Base-by-base conservation (phyloP, 257 asterid genomes). In the Solanum rostratum region DNA sequence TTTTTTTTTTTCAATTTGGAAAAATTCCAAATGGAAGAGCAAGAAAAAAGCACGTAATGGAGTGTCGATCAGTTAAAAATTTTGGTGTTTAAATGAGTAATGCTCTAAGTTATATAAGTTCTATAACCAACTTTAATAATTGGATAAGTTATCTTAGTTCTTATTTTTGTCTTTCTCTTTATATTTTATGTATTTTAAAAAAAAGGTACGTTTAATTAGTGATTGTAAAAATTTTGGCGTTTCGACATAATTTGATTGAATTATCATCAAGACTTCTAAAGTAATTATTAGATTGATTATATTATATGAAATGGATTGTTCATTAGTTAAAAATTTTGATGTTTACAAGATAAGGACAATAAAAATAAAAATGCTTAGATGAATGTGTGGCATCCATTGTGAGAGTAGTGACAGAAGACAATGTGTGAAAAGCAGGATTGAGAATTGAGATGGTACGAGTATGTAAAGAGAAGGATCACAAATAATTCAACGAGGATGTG, bases 361-460 rank as follows among this genome's bases (percentile, higher is more conserved):
- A 11, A 10, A 1, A 2, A 22, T 10, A 8, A 22, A 30, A 59
- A 59, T 59, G 33, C 4, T 59, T 22, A 59, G 16, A 59, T 59
- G 30, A 10, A 59, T 59, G 30, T 22, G 3, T 22, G 33, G 4
- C 0, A 41, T 0, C 20, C 20, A 55, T 1, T 0, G 3, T 59
- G 22, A 0, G 33, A 10, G 0, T 22, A 59, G 16, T 0, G 3
- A 24, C 0, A 14, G 0, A 57, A 29, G 30, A 9, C 2, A 57
- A 10, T 14, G n/a, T n/a, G 22, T 2, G 0, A 0, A 7, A 57
- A 0, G 0, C 1, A 1, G n/a, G 2, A 0, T 57, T 57, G 29
- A 9, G 65, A n/a, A 6, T 22, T 59, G 66, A 59, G 27, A 59
- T 10, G 33, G 1, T 59, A 20, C 1, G 16, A 13, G 33, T 2